Base-by-base conservation (phyloP, 2,329 filamentous ascomycete species). In the Colletotrichum cuscutae region DNA sequence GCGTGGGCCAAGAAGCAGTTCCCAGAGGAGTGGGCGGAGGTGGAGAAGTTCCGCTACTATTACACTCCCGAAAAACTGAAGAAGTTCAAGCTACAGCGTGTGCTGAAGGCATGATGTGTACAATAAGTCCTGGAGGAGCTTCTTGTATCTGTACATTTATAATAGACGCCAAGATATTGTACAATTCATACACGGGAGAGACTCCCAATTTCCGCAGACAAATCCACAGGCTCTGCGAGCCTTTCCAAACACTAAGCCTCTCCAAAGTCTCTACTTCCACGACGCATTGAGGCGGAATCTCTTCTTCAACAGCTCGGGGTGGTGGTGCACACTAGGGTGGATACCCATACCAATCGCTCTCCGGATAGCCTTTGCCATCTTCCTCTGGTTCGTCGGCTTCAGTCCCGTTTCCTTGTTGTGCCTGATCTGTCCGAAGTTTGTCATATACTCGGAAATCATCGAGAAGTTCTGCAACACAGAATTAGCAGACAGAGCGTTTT, bases 281-380 rank as follows among this genome's bases (percentile, higher is more conserved):
- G 57, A 49, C 4, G 58, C 30, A 15, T 63, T 58, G 19, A 68
- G 65, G 28, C 65, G n/a, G 22, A 83, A 83, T 24, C 81, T 75
- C 13, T 82, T 77, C 71, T 87, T 85, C 76, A 98, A 81, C 70
- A 97, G 87, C 82, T 97, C 94, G 4, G 97, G 97, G 84, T 99
- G 97, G 76, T 88, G 87, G 85, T 99, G 94, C 68, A 97, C 93
- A 81, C 92, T 97, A 28, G 97, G 97, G 89, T 98, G 95, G 73
- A 98, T 86, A 19, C 97, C 97, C 80, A 98, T 89, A 1, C 95
- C 97, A 78, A 98, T 92, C 24, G 94, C 93, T 77, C 97, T 90
- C 76, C 97, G 88, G 78, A 99, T 93, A 65, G 97, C 96, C 87
- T 97, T 98, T 74, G 96, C 94, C 80, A 99, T 91, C 84, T 93